Conservation (phyloP, 352 stramenopile genomes). For the Phytophthora pistaciae region DNA sequence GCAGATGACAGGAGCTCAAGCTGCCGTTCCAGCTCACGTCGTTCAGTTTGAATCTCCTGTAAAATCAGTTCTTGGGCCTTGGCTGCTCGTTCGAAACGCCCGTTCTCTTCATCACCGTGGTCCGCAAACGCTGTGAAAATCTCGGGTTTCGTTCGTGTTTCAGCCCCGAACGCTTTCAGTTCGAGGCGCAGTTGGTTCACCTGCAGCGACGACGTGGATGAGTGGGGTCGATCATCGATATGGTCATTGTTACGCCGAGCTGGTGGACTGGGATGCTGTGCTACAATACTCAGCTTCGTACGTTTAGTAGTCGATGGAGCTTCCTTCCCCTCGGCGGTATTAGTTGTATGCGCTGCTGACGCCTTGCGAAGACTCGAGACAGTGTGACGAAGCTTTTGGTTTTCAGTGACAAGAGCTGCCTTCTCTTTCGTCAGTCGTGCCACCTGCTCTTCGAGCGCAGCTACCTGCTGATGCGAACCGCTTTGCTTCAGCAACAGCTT, state of each 20-base stretch:
- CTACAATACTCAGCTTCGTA: neutral
- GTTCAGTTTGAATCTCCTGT: slow-evolving; percentile 49
- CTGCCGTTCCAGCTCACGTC: slow-evolving; percentile 54
- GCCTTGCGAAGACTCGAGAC: slow-evolving; percentile 31
- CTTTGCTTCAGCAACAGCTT: slow-evolving; percentile 69
- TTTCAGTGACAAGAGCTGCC: slow-evolving; percentile 49
- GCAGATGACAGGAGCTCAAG: slow-evolving; percentile 35
- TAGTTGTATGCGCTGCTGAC: neutral
- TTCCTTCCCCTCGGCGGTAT: slow-evolving; percentile 8
- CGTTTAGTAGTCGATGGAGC: neutral
- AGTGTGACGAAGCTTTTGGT: slow-evolving; percentile 56
- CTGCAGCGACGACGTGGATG: slow-evolving; percentile 24
- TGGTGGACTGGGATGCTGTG: slow-evolving; percentile 2
- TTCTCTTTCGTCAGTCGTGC: slow-evolving; percentile 52
- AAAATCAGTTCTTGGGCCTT: slow-evolving; percentile 35
- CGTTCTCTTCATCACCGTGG: slow-evolving; percentile 18
- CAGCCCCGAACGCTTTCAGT: slow-evolving; percentile 15
- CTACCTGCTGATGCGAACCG: slow-evolving; percentile 38
- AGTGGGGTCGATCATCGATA: slow-evolving; percentile 10
- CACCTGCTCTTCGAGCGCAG: slow-evolving; percentile 57
- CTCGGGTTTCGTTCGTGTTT: slow-evolving; percentile 10
- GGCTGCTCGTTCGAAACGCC: slow-evolving; percentile 24
- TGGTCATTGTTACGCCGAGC: slow-evolving; percentile 1
- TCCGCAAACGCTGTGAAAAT: slow-evolving; percentile 31
- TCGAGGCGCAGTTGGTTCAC: slow-evolving; percentile 50